Evolutionary conservation across 139 green algal genomes (phyloP).

Genomic region (Chlorokybus atmophyticus): DNA sequence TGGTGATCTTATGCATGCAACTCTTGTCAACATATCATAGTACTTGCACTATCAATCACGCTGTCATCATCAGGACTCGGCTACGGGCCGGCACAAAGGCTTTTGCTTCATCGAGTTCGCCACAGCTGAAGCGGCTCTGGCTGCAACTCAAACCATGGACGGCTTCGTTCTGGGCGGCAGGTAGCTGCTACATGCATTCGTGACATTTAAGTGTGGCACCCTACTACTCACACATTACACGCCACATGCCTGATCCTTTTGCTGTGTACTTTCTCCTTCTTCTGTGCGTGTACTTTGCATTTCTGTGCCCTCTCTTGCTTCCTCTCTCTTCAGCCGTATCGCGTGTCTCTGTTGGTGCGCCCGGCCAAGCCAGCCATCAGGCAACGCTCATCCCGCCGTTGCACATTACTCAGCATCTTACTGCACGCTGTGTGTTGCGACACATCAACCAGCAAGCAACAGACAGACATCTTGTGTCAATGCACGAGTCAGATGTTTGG

Average conservation of each 20-base stretch:
- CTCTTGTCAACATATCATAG: too few relatives aligned
- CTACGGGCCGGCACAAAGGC: conserved; percentile 36
- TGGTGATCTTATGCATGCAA: not conserved
- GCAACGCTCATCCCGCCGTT: too few relatives aligned
- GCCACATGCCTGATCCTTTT: conserved; percentile 10
- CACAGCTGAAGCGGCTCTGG: conserved; percentile 19
- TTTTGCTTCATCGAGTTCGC: conserved; percentile 35
- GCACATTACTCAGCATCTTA: too few relatives aligned
- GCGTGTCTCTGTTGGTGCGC: conserved; percentile 9
- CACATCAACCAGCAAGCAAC: too few relatives aligned
- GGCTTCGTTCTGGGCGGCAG: conserved; percentile 19
- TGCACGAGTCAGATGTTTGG: too few relatives aligned
- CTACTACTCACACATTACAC: not conserved
- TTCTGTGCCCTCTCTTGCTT: conserved; percentile 24
- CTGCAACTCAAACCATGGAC: conserved; percentile 29
- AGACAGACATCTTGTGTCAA: too few relatives aligned
- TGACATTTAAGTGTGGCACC: not conserved
- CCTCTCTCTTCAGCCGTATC: conserved; percentile 9
- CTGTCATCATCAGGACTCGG: conserved; percentile 26
- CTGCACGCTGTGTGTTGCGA: too few relatives aligned
- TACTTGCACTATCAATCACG: too few relatives aligned
- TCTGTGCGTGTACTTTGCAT: conserved; percentile 12
- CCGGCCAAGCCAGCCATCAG: too few relatives aligned
- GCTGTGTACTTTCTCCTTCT: conserved; percentile 15
- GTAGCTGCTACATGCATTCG: conserved; percentile 5